These are phyloP conservation scores for Cyclotella atomus DNA, from an alignment of 108 stramenopile genomes.

Conservation along the genomic window DNA sequence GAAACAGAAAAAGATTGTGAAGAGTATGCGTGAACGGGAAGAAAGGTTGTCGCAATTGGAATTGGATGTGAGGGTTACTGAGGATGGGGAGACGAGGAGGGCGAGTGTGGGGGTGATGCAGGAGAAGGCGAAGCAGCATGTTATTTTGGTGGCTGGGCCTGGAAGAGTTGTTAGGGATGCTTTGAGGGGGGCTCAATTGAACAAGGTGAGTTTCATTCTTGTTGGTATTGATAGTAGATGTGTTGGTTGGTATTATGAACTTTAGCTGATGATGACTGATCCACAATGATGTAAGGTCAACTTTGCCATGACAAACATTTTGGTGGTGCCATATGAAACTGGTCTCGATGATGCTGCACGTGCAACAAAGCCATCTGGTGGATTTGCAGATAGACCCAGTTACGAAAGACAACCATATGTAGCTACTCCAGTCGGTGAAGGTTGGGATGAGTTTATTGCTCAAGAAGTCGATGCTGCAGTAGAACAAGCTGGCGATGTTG, in stretches of 20 bases:
- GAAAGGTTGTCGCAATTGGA: constrained; percentile 41
- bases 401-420: constrained; percentile 86
- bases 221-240: background rate
- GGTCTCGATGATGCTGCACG: constrained; percentile 43
- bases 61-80: constrained; percentile 65
- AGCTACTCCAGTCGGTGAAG: constrained; percentile 68
- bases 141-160: constrained; percentile 84
- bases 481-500: constrained; percentile 72
- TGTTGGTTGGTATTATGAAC: background rate
- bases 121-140: constrained; percentile 72
- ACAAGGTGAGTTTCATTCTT: constrained; percentile 70
- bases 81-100: constrained; percentile 53
- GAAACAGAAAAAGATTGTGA: constrained; percentile 49
- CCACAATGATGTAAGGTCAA: constrained; percentile 35
- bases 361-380: constrained; percentile 49
- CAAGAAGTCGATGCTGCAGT: constrained; percentile 75
- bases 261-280: background rate
- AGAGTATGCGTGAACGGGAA: constrained; percentile 67
- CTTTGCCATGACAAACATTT: constrained; percentile 80
- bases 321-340: constrained; percentile 83
- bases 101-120: constrained; percentile 69
- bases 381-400: constrained; percentile 72
- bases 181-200: constrained; percentile 75
- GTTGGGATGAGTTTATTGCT: constrained; percentile 73
- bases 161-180: constrained; percentile 77